A percentile compares a stretch with the other conserved stretches of the same genome.
Evolutionary conservation across 441 rosid species (phyloP).

Genomic region (Erodium moschatum): DNA sequence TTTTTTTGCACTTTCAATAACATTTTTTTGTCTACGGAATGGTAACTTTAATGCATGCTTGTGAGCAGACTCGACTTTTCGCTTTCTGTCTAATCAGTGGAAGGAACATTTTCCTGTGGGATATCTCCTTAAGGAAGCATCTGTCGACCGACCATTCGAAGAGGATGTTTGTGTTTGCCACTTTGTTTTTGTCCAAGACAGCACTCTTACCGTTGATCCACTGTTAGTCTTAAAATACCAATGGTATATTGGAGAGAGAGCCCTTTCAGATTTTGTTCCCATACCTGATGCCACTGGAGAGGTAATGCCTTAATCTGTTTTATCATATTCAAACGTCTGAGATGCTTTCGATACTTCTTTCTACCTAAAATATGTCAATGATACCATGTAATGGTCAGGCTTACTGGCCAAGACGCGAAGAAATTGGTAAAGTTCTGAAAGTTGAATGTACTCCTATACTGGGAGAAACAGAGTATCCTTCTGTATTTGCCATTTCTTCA

Average conservation of each 20-base stretch:
- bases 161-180: slow-evolving; percentile 80
- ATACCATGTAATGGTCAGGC: slow-evolving; percentile 40
- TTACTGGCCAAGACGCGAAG: slow-evolving; percentile 86
- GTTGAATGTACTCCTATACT: slow-evolving; percentile 65
- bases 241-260: slow-evolving; percentile 74
- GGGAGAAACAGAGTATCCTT: slow-evolving; percentile 63
- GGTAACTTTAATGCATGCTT: slow-evolving; percentile 19
- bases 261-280: slow-evolving; percentile 64
- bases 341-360: slow-evolving; percentile 8
- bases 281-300: slow-evolving; percentile 67
- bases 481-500: slow-evolving; percentile 74
- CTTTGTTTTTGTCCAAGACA: slow-evolving; percentile 59
- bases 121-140: slow-evolving; percentile 68
- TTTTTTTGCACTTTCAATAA: slow-evolving; percentile 12
- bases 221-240: slow-evolving; percentile 61
- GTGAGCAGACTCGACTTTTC: slow-evolving; percentile 66
- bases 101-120: slow-evolving; percentile 63
- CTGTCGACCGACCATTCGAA: slow-evolving; percentile 81
- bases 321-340: background rate
- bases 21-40: slow-evolving; percentile 10
- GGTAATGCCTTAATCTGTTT: slow-evolving; percentile 36
- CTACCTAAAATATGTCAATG: slow-evolving; percentile 16
- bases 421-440: slow-evolving; percentile 65
- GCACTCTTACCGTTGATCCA: slow-evolving; percentile 38
- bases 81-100: slow-evolving; percentile 81